Conservation (phyloP, 805 yeast species). For the Henningerozyma blattae region DNA sequence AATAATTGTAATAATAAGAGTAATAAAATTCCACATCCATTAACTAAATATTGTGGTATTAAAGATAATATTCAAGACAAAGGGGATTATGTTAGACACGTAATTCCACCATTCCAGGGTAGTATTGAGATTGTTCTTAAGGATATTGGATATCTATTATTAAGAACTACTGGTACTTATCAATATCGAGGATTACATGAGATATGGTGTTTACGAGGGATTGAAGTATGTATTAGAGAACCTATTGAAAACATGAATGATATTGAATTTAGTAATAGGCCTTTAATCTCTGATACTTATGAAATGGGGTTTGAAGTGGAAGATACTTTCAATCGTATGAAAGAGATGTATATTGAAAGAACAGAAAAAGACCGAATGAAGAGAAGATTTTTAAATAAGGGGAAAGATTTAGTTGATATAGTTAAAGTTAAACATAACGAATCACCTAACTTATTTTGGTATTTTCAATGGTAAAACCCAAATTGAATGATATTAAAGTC, state of each 20-base stretch:
- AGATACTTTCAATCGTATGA: conserved; percentile 14
- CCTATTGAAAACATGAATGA: conserved; percentile 29
- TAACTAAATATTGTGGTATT: conserved; percentile 22
- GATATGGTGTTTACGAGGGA: conserved; percentile 44
- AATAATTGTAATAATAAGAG: conserved; percentile 4
- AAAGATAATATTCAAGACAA: conserved; percentile 5
- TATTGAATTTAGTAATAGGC: conserved; percentile 12
- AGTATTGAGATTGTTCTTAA: conserved; percentile 52
- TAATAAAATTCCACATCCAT: conserved; percentile 18
- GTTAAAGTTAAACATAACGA: conserved; percentile 7
- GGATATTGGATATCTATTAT: conserved; percentile 49
- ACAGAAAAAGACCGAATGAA: conserved; percentile 14
- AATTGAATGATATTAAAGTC: neutral
- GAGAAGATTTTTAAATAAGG: conserved; percentile 8
- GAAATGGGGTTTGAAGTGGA: conserved; percentile 9
- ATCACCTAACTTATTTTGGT: conserved; percentile 22
- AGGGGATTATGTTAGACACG: conserved; percentile 29
- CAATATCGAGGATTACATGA: conserved; percentile 28
- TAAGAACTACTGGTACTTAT: conserved; percentile 46
- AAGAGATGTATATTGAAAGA: conserved; percentile 16
- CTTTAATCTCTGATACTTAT: conserved; percentile 19
- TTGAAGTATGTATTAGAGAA: conserved; percentile 41
- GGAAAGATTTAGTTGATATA: conserved; percentile 10
- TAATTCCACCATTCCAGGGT: conserved; percentile 64
- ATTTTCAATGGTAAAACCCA: conserved; percentile 16